Conservation (phyloP, 352 stramenopile species). For the Phytophthora capsici region DNA sequence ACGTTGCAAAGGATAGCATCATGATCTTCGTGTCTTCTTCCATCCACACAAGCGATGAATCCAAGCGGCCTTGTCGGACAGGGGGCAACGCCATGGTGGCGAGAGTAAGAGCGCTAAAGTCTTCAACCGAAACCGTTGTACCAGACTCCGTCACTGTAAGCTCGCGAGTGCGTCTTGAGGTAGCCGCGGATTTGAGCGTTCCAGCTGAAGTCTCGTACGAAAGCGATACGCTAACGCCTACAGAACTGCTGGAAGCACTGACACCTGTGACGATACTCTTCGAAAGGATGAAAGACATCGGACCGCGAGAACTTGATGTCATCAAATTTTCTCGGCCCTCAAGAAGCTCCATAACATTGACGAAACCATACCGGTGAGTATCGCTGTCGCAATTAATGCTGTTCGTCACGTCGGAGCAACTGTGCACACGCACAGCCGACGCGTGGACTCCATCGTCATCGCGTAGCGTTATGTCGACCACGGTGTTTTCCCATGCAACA, state of each 20-base stretch:
- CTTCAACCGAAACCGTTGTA: conserved; percentile 28
- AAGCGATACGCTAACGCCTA: conserved; percentile 56
- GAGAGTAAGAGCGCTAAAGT: conserved; percentile 60
- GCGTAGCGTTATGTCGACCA: conserved; percentile 52
- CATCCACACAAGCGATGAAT: conserved; percentile 83
- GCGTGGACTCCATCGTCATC: conserved; percentile 29
- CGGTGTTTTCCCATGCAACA: conserved; percentile 68
- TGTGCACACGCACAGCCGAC: conserved; percentile 41
- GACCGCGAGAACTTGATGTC: conserved; percentile 46
- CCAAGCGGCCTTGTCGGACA: conserved; percentile 48
- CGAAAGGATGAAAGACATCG: conserved; percentile 61
- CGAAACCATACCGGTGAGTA: conserved; percentile 61
- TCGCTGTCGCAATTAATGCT: conserved; percentile 50
- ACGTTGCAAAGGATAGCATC: conserved; percentile 81
- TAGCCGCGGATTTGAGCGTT: conserved; percentile 38
- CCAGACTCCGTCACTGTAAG: conserved; percentile 44
- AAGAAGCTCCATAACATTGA: conserved; percentile 71
- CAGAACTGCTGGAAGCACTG: conserved; percentile 33
- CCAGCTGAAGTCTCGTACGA: conserved; percentile 62
- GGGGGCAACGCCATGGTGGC: conserved; percentile 63
- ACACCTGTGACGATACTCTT: conserved; percentile 71
- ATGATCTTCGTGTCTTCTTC: conserved; percentile 67
- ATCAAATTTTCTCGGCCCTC: conserved; percentile 60
- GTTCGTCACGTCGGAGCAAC: conserved; percentile 59
- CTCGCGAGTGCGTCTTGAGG: conserved; percentile 51